Percentiles rank a stretch among this genome's conserved stretches.
Conservation (phyloP, 495 filamentous ascomycete species). For the Physcia stellaris region DNA sequence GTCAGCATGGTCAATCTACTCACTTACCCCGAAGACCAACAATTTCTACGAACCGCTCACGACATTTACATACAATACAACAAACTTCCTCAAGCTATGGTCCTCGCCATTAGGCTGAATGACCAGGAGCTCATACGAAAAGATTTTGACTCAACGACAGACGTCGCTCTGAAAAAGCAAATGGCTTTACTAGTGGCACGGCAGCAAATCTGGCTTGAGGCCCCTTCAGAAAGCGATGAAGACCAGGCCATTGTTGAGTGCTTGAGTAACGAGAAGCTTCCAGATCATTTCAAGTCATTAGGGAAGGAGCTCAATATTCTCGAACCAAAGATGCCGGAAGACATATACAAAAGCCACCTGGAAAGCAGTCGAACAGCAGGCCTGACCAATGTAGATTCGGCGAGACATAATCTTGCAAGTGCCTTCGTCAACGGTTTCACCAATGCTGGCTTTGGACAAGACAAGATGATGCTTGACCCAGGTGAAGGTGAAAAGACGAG, state of each 20-base stretch:
- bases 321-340: constrained; percentile 91
- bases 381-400: constrained; percentile 87
- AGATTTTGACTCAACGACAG: constrained; percentile 66
- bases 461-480: constrained; percentile 85
- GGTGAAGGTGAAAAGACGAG: constrained; percentile 62
- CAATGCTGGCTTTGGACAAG: constrained; percentile 87
- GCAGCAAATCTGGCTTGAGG: constrained; percentile 76
- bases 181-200: constrained; percentile 86
- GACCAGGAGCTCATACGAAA: constrained; percentile 64
- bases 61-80: constrained; percentile 85
- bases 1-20: constrained; percentile 97
- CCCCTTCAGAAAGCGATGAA: constrained; percentile 45
- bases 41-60: constrained; percentile 83
- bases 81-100: constrained; percentile 82
- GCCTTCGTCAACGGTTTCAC: constrained; percentile 94
- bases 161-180: constrained; percentile 78
- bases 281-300: constrained; percentile 84
- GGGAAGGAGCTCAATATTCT: constrained; percentile 94
- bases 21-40: constrained; percentile 92
- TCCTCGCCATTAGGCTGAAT: constrained; percentile 87
- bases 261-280: constrained; percentile 72
- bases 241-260: constrained; percentile 64
- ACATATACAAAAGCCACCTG: constrained; percentile 98
- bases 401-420: constrained; percentile 87
- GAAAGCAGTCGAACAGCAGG: constrained; percentile 87